Evolutionary conservation across 495 filamentous ascomycete genomes (phyloP), one percentile per base, ranked within the genome.

Genomic region (Sphaerosporella brunnea): DNA sequence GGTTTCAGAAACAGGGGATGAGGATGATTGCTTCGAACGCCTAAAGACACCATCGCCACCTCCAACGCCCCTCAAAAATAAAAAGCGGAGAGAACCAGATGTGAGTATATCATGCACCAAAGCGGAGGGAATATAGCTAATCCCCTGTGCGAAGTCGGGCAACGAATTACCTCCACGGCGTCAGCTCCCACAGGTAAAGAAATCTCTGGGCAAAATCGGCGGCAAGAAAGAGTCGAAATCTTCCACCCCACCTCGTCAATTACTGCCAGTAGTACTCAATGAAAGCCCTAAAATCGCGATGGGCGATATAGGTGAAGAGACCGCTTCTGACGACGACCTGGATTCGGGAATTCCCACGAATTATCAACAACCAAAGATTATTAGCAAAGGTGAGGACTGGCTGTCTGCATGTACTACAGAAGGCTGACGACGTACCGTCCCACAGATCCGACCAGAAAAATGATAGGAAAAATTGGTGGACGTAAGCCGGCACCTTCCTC

Each of bases 161-260:
- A 13, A 32, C 13, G 28, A 32, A 32, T 13, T 32, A 9, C 36
- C 20, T 19, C 9, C 18, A 28, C 21, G 23, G 5, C 4, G 18
- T 15, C 37, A 20, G 23, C 54, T 50, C 0, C 53, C 58, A 15
- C 62, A 59, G 44, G 26, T 45, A 9, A 80, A 81, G 68, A 73
- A 75, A 5, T 66, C 63, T 11, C 60, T 71, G 36, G 78, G 74
- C 0, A 67, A 66, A 34, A 75, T 73, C 26, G 79, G 67, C 45
- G 72, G 80, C 4, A 76, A 80, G 52, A 85, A 93, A 57, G 82
- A 82, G 2, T 77, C 93, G 70, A 94, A 15, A 39, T 21, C 36
- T 8, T 16, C 36, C 13, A 13, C 28, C 13, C 28, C 28, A n/a
- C n/a, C n/a, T n/a, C n/a, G n/a, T n/a, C n/a, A n/a, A n/a, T n/a